These are phyloP conservation scores for Mortierella alpina DNA, from an alignment of 192 early-diverging fungal genomes.

Conservation along the genomic window DNA sequence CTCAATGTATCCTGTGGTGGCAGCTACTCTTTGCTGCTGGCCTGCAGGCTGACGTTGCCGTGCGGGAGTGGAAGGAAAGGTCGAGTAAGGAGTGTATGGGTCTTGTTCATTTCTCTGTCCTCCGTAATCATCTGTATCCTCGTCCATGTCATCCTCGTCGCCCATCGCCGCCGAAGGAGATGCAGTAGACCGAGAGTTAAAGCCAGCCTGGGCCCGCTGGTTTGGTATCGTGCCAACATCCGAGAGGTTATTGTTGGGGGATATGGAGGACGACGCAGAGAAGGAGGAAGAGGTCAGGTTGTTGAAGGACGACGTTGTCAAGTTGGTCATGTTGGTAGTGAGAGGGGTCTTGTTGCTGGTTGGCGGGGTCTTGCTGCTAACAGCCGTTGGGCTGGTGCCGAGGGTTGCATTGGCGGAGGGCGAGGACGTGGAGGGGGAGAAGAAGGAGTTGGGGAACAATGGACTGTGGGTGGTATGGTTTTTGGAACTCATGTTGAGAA, in stretches of 20 bases:
- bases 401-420: neutral
- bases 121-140: too few relatives aligned
- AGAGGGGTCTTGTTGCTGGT: neutral
- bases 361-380: neutral
- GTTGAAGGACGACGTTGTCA: neutral
- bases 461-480: neutral
- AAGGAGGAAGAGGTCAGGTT: neutral
- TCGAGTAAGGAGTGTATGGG: neutral
- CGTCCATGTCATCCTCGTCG: too few relatives aligned
- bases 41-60: neutral
- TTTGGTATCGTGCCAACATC: neutral
- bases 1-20: too few relatives aligned
- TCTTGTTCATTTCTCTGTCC: too few relatives aligned
- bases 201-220: too few relatives aligned
- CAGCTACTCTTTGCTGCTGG: neutral
- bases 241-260: neutral
- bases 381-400: too few relatives aligned
- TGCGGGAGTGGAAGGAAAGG: neutral
- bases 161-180: too few relatives aligned
- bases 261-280: slow-evolving; percentile 1
- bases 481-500: neutral
- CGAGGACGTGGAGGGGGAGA: neutral
- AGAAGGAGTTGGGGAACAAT: neutral
- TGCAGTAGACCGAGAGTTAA: too few relatives aligned
- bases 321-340: neutral